phyloP scores from a whole-genome alignment of 495 filamentous ascomycete species.

The Annulohypoxylon stygium region DNA sequence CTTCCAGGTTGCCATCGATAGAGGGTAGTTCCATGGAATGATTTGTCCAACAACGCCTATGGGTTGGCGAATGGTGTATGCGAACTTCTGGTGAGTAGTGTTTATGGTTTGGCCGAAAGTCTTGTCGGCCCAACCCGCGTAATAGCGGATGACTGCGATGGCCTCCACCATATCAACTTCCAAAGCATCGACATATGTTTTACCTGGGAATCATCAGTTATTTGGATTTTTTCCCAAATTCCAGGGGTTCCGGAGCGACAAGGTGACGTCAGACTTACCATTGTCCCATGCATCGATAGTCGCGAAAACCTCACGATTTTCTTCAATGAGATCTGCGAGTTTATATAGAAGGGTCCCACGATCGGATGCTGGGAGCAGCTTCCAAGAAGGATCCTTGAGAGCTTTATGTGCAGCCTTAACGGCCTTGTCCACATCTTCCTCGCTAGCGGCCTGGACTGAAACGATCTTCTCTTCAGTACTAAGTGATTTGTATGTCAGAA shows the following conservation, averaged over 20 bases:
- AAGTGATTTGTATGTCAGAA: not conserved
- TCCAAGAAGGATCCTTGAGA: conserved; percentile 17
- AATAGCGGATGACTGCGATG: conserved; percentile 8
- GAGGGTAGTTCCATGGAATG: conserved; percentile 18
- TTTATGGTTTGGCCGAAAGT: conserved; percentile 13
- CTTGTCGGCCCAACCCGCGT: conserved; percentile 17
- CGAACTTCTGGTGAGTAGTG: conserved; percentile 13
- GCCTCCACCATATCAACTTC: conserved; percentile 11
- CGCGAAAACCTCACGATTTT: conserved; percentile 10
- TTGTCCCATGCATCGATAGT: conserved; percentile 21
- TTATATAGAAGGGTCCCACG: conserved; percentile 15
- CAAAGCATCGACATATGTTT: conserved; percentile 12
- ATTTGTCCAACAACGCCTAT: conserved; percentile 13
- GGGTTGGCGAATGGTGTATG: conserved; percentile 14
- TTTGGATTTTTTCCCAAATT: not conserved
- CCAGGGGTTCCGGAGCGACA: not conserved
- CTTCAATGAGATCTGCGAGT: conserved; percentile 15
- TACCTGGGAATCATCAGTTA: conserved; percentile 4
- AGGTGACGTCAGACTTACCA: not conserved
- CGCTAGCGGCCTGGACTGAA: conserved; percentile 12
- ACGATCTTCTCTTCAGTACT: conserved; percentile 18
- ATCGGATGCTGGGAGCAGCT: conserved; percentile 6
- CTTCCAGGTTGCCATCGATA: conserved; percentile 23
- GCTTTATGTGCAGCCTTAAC: conserved; percentile 19
- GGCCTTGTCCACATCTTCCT: conserved; percentile 11